Base-by-base conservation (phyloP, 2,329 filamentous ascomycete genomes). In the Gremmenia infestans region DNA sequence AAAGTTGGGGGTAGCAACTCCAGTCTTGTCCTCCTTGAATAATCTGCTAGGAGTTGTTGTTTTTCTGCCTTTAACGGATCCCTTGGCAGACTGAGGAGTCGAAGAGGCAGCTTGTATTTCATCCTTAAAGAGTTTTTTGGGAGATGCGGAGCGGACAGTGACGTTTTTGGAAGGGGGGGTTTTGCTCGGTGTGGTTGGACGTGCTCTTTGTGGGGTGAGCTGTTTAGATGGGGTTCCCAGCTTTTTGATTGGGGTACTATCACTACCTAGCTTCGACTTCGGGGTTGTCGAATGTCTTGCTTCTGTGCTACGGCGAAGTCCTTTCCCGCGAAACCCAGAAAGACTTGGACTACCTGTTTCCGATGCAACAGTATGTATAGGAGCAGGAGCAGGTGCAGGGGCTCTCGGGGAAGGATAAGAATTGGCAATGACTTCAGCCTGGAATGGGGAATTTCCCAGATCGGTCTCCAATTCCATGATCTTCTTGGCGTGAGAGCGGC, bases 381-480 rank as follows among this genome's bases (percentile, higher is more conserved):
- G 25, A 25, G 67, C 57, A 6, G 25, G 25, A 25, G 67, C 57
- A 11, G 63, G 59, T 32, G 28, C 28, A 32, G 28, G 28, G 42
- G 65, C 56, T 45, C 72, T 74, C 4, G 71, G 67, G 43, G 75
- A 73, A 22, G 22, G 22, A 22, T 22, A 2, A 2, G 73, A 72
- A 42, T 72, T 70, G 9, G 73, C 67, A 15, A 55, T 52, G 22
- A 66, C 53, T 40, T 67, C 62, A 40, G 55, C 54, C 50, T 59
- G 60, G 50, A 78, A 77, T 19, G 77, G 76, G 25, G 77, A 78
- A 61, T 74, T 77, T 19, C 63, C 69, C 37, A 74, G 58, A 49
- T 80, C 76, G 28, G 81, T 73, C 59, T 86, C 83, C 60, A 80
- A 72, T 62, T 85, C 81, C 80, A 85, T 82, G 12, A 81, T 68